Conservation (phyloP, 306 rosid species). For the Vigna trinervia region DNA sequence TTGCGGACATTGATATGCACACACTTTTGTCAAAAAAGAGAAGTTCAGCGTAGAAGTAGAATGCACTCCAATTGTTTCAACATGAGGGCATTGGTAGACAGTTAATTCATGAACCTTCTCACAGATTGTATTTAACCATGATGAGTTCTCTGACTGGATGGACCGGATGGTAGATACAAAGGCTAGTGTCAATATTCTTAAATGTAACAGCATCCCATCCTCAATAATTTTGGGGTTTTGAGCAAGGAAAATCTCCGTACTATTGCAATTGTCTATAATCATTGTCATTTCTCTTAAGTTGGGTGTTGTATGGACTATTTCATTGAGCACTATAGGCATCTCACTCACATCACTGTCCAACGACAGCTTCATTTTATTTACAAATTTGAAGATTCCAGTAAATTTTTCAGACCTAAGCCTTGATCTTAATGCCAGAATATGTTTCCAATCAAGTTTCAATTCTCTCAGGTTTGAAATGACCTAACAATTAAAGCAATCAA, state of each 20-base stretch:
- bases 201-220: background rate
- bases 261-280: background rate
- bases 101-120: background rate
- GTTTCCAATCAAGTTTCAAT: background rate
- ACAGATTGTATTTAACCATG: background rate
- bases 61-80: background rate
- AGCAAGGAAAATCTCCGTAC: background rate
- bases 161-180: rapidly evolving
- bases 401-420: background rate
- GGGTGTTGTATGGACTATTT: background rate
- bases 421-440: background rate
- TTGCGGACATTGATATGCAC: background rate
- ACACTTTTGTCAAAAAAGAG: background rate
- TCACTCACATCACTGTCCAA: background rate
- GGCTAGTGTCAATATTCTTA: background rate
- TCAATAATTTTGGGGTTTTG: background rate
- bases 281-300: background rate
- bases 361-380: rapidly evolving
- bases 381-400: background rate
- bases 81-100: background rate
- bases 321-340: background rate
- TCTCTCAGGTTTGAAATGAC: background rate
- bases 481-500: background rate
- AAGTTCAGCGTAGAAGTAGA: background rate
- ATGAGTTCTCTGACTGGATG: background rate